phyloP scores from a whole-genome alignment of 2,329 filamentous ascomycete genomes.

The Pseudogymnoascus destructans region DNA sequence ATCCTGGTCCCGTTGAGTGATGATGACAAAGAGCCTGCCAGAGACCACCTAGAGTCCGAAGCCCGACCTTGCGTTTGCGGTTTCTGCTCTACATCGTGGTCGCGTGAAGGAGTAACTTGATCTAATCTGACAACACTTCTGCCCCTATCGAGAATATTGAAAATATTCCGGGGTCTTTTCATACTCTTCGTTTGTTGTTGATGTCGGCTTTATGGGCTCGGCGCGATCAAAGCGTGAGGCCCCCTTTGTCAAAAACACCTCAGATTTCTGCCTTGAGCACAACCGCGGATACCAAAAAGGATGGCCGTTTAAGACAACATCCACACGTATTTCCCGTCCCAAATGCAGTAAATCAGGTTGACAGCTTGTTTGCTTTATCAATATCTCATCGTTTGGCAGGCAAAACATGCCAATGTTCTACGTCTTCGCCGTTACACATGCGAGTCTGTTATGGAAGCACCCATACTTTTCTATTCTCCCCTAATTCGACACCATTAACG shows the following conservation, averaged over 20 bases:
- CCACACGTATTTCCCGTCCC: not conserved
- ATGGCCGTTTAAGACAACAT: not conserved
- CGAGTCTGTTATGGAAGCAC: not conserved
- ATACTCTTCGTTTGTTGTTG: not conserved
- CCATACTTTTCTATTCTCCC: not conserved
- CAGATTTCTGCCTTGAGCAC: not conserved
- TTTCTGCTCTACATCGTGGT: conserved; percentile 11
- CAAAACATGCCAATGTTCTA: not conserved
- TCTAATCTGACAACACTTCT: conserved; percentile 25
- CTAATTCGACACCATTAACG: not conserved
- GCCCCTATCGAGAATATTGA: conserved; percentile 23
- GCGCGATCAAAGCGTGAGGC: not conserved
- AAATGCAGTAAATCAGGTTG: not conserved
- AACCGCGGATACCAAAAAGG: not conserved
- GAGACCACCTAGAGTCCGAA: conserved; percentile 18
- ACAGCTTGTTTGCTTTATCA: not conserved
- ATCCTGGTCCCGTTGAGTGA: conserved; percentile 16
- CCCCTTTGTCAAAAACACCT: not conserved
- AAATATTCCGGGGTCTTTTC: not conserved
- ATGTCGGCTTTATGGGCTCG: not conserved
- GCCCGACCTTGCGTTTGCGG: conserved; percentile 16
- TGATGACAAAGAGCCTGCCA: conserved; percentile 23
- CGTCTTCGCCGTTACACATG: not conserved
- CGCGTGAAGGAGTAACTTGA: conserved; percentile 24
- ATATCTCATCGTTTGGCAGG: not conserved